Percentiles rank a stretch among this genome's conserved stretches.
phyloP scores from a whole-genome alignment of 1,284 basidiomycete species.

The Vanrija pseudolonga region DNA sequence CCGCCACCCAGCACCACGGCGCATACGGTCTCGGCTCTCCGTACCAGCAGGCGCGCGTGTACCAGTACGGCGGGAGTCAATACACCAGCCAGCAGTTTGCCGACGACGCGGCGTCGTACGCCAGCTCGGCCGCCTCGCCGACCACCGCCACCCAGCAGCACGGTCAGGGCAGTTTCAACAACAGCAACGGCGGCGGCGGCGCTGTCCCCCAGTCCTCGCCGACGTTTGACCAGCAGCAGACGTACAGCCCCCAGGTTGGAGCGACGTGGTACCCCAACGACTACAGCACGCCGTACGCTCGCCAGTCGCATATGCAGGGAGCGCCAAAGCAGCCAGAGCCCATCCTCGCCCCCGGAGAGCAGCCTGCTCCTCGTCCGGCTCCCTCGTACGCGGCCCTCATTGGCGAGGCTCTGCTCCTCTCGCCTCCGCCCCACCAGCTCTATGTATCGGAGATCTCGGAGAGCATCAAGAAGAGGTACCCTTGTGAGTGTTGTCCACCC shows the following conservation, averaged over 20 bases:
- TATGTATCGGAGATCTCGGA: slow-evolving; percentile 48
- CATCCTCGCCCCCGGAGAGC: slow-evolving; percentile 41
- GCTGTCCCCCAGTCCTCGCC: background rate
- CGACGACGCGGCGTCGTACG: slow-evolving; percentile 4
- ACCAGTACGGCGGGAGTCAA: too few relatives aligned
- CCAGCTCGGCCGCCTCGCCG: slow-evolving; percentile 9
- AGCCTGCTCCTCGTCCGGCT: slow-evolving; percentile 38
- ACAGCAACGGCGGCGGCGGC: background rate
- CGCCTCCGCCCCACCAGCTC: slow-evolving; percentile 43
- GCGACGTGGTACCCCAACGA: background rate
- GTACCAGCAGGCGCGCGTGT: too few relatives aligned
- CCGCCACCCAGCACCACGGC: too few relatives aligned
- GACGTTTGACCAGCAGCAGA: background rate
- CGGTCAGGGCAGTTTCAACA: background rate
- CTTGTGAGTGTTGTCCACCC: slow-evolving; percentile 34
- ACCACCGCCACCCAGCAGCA: slow-evolving; percentile 5
- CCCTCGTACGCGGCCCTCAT: slow-evolving; percentile 47
- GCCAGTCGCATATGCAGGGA: background rate
- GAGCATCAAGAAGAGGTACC: slow-evolving; percentile 41
- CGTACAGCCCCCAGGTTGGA: too few relatives aligned
- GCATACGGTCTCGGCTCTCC: too few relatives aligned
- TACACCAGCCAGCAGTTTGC: too few relatives aligned
- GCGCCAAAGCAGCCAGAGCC: slow-evolving; percentile 29
- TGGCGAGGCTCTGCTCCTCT: slow-evolving; percentile 42
- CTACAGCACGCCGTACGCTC: slow-evolving; percentile 9